Evolutionary conservation across 495 filamentous ascomycete species (phyloP).

Genomic region (Elasticomyces elasticus): DNA sequence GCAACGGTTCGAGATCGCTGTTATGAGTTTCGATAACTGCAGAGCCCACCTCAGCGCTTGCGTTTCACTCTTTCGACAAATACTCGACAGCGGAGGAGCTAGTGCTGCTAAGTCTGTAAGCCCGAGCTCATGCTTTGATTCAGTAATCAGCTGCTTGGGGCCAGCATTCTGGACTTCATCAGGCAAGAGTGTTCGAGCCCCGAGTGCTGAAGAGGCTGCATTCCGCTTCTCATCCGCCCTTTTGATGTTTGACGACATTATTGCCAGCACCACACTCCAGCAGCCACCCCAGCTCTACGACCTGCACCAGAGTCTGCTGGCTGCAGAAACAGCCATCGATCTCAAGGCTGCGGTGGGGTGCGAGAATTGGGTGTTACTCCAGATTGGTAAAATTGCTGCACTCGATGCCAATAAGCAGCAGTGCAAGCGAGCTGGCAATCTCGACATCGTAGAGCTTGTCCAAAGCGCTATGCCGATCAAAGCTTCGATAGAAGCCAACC

Average conservation of each 20-base stretch:
- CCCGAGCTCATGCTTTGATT: neutral
- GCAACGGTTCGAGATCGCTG: constrained; percentile 40
- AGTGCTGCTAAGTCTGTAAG: neutral
- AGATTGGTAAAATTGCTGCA: constrained; percentile 39
- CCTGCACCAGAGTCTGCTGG: constrained; percentile 26
- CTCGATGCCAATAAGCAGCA: constrained; percentile 44
- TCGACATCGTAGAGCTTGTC: constrained; percentile 40
- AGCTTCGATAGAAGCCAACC: constrained; percentile 24
- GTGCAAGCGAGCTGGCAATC: constrained; percentile 32
- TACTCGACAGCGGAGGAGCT: neutral
- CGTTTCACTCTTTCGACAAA: constrained; percentile 37
- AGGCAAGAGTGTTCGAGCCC: constrained; percentile 30
- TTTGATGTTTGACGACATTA: constrained; percentile 40
- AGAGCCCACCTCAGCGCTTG: constrained; percentile 41
- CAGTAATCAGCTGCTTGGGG: neutral
- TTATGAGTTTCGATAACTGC: constrained; percentile 39
- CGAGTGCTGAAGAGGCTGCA: constrained; percentile 41
- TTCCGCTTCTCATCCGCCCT: constrained; percentile 44
- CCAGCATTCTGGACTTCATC: neutral
- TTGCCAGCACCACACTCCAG: constrained; percentile 38
- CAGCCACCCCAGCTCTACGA: constrained; percentile 35
- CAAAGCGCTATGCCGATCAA: constrained; percentile 35
- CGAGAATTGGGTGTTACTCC: constrained; percentile 40
- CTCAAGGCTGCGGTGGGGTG: constrained; percentile 34
- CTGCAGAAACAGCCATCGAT: neutral